Base-by-base conservation (phyloP, 1,284 basidiomycete genomes). In the Irpex lacteus region DNA sequence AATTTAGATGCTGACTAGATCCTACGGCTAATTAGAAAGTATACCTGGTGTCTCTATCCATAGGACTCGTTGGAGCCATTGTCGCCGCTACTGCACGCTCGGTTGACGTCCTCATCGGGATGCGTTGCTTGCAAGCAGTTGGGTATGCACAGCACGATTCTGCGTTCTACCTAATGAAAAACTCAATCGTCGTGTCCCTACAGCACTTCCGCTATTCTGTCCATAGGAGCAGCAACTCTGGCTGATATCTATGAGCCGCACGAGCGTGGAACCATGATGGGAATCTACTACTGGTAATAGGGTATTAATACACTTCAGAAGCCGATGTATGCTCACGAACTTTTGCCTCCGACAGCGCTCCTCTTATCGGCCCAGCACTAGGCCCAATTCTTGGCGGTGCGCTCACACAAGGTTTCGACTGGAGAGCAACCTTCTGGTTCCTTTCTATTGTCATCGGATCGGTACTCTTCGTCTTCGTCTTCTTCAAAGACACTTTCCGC, bases 361-460 rank as follows among this genome's bases (percentile, higher is more conserved):
- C 76, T 1, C 68, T 76, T 5, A 70, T 77, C 7, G 85, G 91
- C 0, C 85, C 85, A 6, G 80, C 88, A 2, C 70, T 94, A 3
- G 93, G 91, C 0, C 91, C 92, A 2, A 82, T 95, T 49, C 73
- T 87, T 34, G 88, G 88, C 2, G 94, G 94, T 2, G 84, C 80
- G 1, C 79, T 95, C 4, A 88, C 90, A 0, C 80, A 88, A 66
- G 82, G 80, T 0, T 89, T 90, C 72, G 81, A 80, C 63, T 96
- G 94, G 94, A 84, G 91, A 34, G 85, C 87, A 4, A 85, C 87
- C 0, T 93, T 96, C 74, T 96, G 91, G 83, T 94, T 95, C 73
- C 82, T 95, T 21, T 79, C 85, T 1, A 87, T 87, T 54, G 82
- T 89, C 60, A 85, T 85, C 6, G 85, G 84, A 4, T 60, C 82